Evolutionary conservation across 306 rosid genomes (phyloP), one percentile per base, ranked within the genome.

Genomic region (Gastrolobium villosum): DNA sequence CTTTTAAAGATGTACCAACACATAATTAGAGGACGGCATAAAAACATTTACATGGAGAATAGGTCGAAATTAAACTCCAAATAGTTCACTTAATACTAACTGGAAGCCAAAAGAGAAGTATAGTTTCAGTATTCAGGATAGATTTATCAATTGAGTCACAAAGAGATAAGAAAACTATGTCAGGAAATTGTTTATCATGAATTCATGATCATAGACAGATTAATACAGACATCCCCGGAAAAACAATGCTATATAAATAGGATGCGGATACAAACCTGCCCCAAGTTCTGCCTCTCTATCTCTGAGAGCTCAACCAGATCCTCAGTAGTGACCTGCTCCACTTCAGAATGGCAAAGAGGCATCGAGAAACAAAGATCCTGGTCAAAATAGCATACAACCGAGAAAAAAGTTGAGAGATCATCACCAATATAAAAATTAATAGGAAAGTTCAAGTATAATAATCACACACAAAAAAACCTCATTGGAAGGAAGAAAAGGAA

Each of bases 291-390:
- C 82, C 90, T 94, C 91, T 92, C 97, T 40, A 96, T 91, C 86
- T 96, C 98, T 39, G 98, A 93, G 76, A 96, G 96, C 80, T 96
- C 99, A 77, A 87, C 94, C 78, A 96, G 84, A 84, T 88, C 94
- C 69, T 96, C 99, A 13, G 90, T 82, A 14, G 88, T 77, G 43
- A 82, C 94, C 79, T 93, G 97, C 86, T 93, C 94, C 56, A 86
- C 88, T 88, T 91, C 91, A 11, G 99, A 93, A 77, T 41, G 87
- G 89, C 96, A 95, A 50, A 88, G 97, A 76, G 99, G 99, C 99
- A 93, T 95, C 15, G 97, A 87, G 90, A 93, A 95, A 80, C 82
- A 67, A 80, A 95, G 79, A 81, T 90, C 99, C 98, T 95, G 75
- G 52, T 40, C 41, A 69, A 73, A 78, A 86, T 60, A 76, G 82